Conservation (phyloP, 495 filamentous ascomycete genomes). For the Cenococcum geophilum region DNA sequence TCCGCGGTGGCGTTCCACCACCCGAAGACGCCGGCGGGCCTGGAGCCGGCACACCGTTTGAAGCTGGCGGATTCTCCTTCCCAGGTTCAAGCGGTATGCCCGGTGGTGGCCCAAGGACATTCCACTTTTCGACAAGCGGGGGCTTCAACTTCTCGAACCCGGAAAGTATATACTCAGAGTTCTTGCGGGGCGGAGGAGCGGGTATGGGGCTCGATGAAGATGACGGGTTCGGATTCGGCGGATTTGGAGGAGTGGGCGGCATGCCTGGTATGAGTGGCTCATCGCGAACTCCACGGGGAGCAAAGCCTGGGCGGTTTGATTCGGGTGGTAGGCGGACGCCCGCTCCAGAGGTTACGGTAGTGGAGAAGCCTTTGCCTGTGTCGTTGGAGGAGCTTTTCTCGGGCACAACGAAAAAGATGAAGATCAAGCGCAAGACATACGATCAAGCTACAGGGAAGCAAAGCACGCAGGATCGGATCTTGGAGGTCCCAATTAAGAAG, state of each 20-base stretch:
- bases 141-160: constrained; percentile 78
- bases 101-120: constrained; percentile 50
- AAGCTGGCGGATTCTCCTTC: constrained; percentile 45
- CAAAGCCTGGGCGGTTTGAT: constrained; percentile 42
- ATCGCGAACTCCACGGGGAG: constrained; percentile 14
- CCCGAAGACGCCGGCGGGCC: constrained; percentile 49
- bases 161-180: constrained; percentile 76
- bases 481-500: constrained; percentile 91
- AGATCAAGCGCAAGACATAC: constrained; percentile 92
- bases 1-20: constrained; percentile 70
- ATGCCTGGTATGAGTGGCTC: constrained; percentile 7
- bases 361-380: constrained; percentile 76
- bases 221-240: constrained; percentile 46
- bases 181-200: constrained; percentile 55
- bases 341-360: constrained; percentile 81
- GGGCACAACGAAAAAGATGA: constrained; percentile 89
- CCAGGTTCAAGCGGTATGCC: constrained; percentile 51
- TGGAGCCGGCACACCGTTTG: constrained; percentile 56
- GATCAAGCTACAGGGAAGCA: constrained; percentile 72
- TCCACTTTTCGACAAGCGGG: constrained; percentile 64
- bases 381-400: constrained; percentile 80
- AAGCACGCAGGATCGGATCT: constrained; percentile 75
- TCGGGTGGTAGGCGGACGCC: constrained; percentile 43
- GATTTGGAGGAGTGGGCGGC: constrained; percentile 32
- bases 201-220: constrained; percentile 41